Base-by-base conservation (phyloP, 306 rosid species). In the Amphicarpaea edgeworthii region DNA sequence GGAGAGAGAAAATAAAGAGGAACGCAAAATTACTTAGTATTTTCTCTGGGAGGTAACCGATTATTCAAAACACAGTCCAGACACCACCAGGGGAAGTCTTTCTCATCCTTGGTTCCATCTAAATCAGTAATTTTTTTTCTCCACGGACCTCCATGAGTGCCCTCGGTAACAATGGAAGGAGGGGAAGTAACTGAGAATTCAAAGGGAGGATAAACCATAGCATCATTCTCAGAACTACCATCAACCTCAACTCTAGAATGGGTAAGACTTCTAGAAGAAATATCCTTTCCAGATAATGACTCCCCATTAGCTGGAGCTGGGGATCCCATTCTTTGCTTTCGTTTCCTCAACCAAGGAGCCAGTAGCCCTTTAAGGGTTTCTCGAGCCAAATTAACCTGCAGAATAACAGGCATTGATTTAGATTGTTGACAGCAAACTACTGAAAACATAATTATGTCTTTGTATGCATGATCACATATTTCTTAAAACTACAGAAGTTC, bases 281-380 rank as follows among this genome's bases (percentile, higher is more conserved):
- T 76, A 77, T 95, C 99, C 90, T 90, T 96, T 83, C 91, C 96
- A 30, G 88, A 81, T 49, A 84, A 78, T 81, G 88, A 79, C 64
- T 96, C 99, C 53, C 98, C 99, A 72, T 96, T 96, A 19, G 91
- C 89, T 24, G 90, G 66, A 59, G 93, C 84, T 49, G 85, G 89
- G 57, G 83, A 80, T 80, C 96, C 99, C 77, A 60, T 67, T 87
- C 90, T 85, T 75, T 90, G 97, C 83, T 87, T 96, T 78, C 91
- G 91, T 88, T 83, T 88, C 19, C 78, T 80, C 85, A 96, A 79
- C 98, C 99, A 96, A 83, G 89, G 93, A 82, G 84, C 91, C 87
- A 96, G 79, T 54, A 96, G 96, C 76, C 99, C 99, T 85, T 96
- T 96, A 75, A 96, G 97, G 72, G 98, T 96, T 87, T 96, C 99